Evolutionary conservation across 2,329 filamentous ascomycete species (phyloP), one percentile per base, ranked within the genome.

Genomic region (Septoria linicola): DNA sequence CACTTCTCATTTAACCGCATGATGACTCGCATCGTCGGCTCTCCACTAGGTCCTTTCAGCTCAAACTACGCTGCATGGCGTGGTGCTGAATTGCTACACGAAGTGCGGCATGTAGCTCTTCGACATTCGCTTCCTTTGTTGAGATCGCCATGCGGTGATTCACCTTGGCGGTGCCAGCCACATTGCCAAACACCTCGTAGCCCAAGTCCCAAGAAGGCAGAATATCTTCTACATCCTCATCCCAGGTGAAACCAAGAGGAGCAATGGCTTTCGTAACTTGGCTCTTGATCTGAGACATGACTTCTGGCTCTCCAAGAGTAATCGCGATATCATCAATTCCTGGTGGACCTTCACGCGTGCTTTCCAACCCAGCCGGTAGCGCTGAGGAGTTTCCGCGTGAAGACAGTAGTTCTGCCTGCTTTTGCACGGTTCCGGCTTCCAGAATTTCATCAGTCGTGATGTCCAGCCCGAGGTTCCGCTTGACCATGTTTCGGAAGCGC

Each of bases 401-500:
- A 3, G 37, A 36, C 2, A 50, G 31, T 16, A 50, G 14, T 10
- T 27, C 14, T 6, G 47, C 47, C 13, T 50, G 47, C n/a, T 41
- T 50, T 16, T 41, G 11, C 8, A 43, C 10, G 8, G 47, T 50
- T 0, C 47, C 47, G 17, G 39, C 47, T 19, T 41, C 23, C 14
- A 45, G 34, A 10, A 51, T 40, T 10, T 51, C 49, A 14, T 51
- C 41, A 4, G 10, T 40, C 10, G 41, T 46, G 3, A 51, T 34
- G 32, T 44, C 41, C 8, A 34, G n/a, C 5, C 49, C 41, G 4
- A 40, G 27, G 4, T 39, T 36, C 13, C 39, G 40, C 21, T 50
- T 43, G 25, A 32, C 17, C 45, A 48, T 39, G 32, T 53, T 46
- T n/a, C 45, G 32, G 20, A 53, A 42, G 7, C 51, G 40, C 47